A percentile compares a stretch with the other conserved stretches of the same genome.
Conservation (phyloP, 2,329 filamentous ascomycete genomes). For the Hymenoscyphus occultus region DNA sequence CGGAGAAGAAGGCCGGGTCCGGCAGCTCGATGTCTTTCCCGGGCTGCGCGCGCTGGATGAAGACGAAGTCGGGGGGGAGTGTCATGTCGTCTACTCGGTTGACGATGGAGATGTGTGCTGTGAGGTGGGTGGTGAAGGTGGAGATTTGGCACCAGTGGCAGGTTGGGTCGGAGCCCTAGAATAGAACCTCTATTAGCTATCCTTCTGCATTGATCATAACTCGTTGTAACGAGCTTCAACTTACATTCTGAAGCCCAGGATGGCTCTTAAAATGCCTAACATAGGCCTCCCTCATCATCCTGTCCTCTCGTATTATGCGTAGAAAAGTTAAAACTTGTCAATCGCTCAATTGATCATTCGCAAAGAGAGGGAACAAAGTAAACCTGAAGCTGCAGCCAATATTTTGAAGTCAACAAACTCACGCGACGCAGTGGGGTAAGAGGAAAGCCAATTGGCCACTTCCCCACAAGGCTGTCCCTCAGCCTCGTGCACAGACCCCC, state of each 20-base stretch:
- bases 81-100: slow-evolving; percentile 9
- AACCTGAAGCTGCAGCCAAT: neutral
- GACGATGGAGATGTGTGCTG: slow-evolving; percentile 9
- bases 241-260: neutral
- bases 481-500: neutral
- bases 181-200: no score
- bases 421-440: neutral
- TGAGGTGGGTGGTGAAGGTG: slow-evolving; percentile 2
- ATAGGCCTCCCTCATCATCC: neutral
- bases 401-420: neutral
- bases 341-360: neutral
- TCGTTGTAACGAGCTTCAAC: neutral
- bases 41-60: slow-evolving; percentile 11
- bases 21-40: slow-evolving; percentile 13
- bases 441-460: neutral
- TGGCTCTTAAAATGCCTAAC: neutral
- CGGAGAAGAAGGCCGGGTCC: slow-evolving; percentile 12
- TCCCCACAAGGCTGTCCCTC: neutral
- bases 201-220: no score
- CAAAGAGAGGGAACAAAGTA: neutral
- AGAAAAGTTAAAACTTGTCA: no score
- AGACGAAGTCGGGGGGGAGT: slow-evolving; percentile 13
- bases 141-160: slow-evolving; percentile 17
- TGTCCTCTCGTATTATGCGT: neutral
- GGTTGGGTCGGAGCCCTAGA: neutral